These are phyloP conservation scores for Tolypocladium cylindrosporum DNA, from an alignment of 2,329 filamentous ascomycete genomes.

Conservation along the genomic window DNA sequence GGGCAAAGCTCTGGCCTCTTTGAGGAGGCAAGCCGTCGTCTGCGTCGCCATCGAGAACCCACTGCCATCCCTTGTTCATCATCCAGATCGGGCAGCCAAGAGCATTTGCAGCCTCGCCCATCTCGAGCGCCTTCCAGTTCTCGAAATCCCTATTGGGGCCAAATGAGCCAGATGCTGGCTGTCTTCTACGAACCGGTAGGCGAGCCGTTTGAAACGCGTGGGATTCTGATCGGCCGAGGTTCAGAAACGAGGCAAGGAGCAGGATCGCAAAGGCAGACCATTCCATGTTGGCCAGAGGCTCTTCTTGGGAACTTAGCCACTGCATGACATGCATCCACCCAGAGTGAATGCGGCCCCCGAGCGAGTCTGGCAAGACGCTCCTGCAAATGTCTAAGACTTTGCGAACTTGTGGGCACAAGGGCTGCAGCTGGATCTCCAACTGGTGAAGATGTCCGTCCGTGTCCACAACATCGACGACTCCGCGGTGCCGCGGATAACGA, in stretches of 20 bases:
- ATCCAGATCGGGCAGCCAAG: constrained; percentile 45
- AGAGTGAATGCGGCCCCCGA: constrained; percentile 51
- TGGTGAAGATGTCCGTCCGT: constrained; percentile 53
- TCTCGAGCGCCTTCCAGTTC: constrained; percentile 39
- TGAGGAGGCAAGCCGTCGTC: constrained; percentile 17
- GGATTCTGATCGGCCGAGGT: constrained; percentile 35
- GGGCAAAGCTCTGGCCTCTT: constrained; percentile 11
- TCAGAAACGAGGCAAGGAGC: constrained; percentile 54
- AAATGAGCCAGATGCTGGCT: constrained; percentile 24
- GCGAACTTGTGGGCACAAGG: constrained; percentile 50
- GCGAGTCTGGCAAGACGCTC: constrained; percentile 50
- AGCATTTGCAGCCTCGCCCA: constrained; percentile 36
- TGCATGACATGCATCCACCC: constrained; percentile 66
- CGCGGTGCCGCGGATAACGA: constrained; percentile 46
- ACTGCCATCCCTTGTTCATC: constrained; percentile 58
- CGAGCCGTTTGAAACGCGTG: constrained; percentile 13
- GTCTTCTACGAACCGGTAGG: constrained; percentile 19
- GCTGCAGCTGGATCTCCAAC: constrained; percentile 57
- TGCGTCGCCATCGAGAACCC: constrained; percentile 51
- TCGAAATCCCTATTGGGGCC: constrained; percentile 24
- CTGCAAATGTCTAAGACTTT: constrained; percentile 52
- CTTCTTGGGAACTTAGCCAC: constrained; percentile 49
- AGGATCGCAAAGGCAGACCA: constrained; percentile 61
- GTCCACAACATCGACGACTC: constrained; percentile 58
- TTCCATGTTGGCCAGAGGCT: constrained; percentile 43